Conservation (phyloP, 139 green algal genomes). For the Ettlia oleoabundans region DNA sequence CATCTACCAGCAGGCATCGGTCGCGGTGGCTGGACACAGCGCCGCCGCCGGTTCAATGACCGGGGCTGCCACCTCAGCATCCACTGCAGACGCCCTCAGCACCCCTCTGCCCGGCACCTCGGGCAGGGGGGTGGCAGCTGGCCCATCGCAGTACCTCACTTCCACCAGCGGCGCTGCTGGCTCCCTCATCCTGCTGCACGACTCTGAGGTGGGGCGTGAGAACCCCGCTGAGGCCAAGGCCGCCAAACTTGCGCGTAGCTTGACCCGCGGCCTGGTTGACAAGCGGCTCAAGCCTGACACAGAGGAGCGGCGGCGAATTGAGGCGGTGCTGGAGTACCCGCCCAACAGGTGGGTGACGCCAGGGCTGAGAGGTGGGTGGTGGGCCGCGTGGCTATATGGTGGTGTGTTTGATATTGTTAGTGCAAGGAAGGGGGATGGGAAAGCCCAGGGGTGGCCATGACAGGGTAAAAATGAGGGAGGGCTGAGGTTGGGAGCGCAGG, state of each 20-base stretch:
- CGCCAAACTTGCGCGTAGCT: constrained; percentile 87
- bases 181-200: constrained; percentile 56
- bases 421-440: no score
- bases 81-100: constrained; percentile 30
- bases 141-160: no score
- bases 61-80: not conserved
- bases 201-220: constrained; percentile 82
- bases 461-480: no score
- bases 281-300: constrained; percentile 85
- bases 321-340: constrained; percentile 53
- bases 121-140: not conserved
- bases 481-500: no score
- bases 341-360: constrained; percentile 49
- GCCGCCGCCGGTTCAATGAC: not conserved
- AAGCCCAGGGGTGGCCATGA: no score
- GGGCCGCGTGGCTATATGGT: not conserved
- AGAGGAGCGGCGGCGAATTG: constrained; percentile 68
- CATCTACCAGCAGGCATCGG: constrained; percentile 76
- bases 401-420: not conserved
- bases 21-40: not conserved
- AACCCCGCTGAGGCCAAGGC: constrained; percentile 94
- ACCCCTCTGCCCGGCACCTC: constrained; percentile 30
- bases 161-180: not conserved
- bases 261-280: constrained; percentile 75
- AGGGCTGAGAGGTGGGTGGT: not conserved